These are phyloP conservation scores for Trametes sp. DNA, from an alignment of 1,284 basidiomycete genomes.

Conservation along the genomic window DNA sequence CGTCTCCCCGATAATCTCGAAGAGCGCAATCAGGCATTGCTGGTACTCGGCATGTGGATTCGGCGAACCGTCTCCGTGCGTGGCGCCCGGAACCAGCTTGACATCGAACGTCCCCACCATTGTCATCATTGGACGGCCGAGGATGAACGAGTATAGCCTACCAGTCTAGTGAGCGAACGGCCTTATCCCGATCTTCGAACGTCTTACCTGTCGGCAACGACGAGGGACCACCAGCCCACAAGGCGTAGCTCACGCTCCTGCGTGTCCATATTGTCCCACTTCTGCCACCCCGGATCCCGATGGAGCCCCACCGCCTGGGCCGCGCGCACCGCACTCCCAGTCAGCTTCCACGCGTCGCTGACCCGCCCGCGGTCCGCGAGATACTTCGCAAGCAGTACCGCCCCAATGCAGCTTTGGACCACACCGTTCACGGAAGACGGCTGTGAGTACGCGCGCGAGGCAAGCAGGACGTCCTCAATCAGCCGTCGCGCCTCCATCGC, in stretches of 20 bases:
- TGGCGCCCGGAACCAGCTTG: constrained; percentile 40
- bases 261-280: constrained; percentile 57
- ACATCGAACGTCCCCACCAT: constrained; percentile 49
- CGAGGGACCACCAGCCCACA: constrained; percentile 58
- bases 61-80: constrained; percentile 46
- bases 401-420: constrained; percentile 55
- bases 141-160: constrained; percentile 53
- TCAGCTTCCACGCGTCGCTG: constrained; percentile 62
- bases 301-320: constrained; percentile 60
- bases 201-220: constrained; percentile 54
- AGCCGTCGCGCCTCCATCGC: constrained; percentile 54
- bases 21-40: constrained; percentile 47
- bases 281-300: constrained; percentile 55
- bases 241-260: constrained; percentile 54
- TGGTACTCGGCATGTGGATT: constrained; percentile 48
- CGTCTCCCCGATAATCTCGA: constrained; percentile 50
- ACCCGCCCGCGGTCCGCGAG: constrained; percentile 55
- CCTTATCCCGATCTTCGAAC: not conserved
- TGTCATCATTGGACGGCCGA: constrained; percentile 55
- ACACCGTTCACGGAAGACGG: constrained; percentile 51
- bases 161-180: constrained; percentile 19
- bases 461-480: constrained; percentile 54
- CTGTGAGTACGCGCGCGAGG: constrained; percentile 46
- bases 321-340: constrained; percentile 51
- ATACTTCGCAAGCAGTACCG: constrained; percentile 53